Conservation (phyloP, 164 flowering plant species). For the Nymphaea colorata region DNA sequence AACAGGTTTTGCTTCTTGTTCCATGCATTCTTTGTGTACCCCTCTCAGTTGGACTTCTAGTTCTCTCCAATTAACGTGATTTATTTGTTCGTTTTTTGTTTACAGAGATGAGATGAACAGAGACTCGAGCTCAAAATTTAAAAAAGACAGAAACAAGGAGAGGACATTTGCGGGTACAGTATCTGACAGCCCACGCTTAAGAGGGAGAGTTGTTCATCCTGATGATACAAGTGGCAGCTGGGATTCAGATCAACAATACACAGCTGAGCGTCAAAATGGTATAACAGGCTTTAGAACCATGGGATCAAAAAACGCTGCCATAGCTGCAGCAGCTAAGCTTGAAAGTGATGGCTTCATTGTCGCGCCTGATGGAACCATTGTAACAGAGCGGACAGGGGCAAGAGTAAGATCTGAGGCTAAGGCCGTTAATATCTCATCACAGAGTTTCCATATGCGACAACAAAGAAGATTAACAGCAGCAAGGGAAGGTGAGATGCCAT, state of each 20-base stretch:
- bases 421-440: constrained; percentile 17
- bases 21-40: no score
- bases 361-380: constrained; percentile 17
- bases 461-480: constrained; percentile 26
- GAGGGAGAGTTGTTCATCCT: constrained; percentile 4
- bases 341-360: constrained; percentile 21
- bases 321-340: constrained; percentile 15
- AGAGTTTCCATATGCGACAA: constrained; percentile 4
- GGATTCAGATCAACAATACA: constrained; percentile 15
- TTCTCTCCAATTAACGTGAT: no score
- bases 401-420: constrained; percentile 13
- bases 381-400: constrained; percentile 12
- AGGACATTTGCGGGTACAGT: no score
- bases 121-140: no score
- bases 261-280: constrained; percentile 15
- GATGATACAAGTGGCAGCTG: constrained; percentile 16
- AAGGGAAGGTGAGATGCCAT: constrained; percentile 16
- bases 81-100: no score
- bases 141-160: no score
- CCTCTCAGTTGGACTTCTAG: no score
- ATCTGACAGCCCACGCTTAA: no score
- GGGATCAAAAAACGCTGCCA: constrained; percentile 14
- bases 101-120: no score
- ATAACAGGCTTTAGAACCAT: constrained; percentile 5
- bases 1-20: no score